Evolutionary conservation across 2,329 filamentous ascomycete genomes (phyloP), one percentile per base, ranked within the genome.

Genomic region (Chrysosporium keratinophilum): DNA sequence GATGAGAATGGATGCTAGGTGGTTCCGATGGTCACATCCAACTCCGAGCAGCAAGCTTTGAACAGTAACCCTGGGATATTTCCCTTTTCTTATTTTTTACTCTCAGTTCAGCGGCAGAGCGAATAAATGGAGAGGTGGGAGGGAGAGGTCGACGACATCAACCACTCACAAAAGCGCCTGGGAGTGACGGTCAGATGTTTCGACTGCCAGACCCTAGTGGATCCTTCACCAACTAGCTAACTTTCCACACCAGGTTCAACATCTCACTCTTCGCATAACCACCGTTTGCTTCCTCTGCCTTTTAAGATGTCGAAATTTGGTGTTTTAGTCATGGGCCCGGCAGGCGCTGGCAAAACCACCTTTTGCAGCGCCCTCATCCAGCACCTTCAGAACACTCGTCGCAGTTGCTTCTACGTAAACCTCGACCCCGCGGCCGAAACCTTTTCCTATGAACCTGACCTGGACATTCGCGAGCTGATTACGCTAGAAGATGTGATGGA

Each of bases 321-420:
- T 51, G 84, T 88, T 60, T 84, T 97, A 72, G 84, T 97, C 57
- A 95, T 97, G 85, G 93, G 93, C 69, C 93, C 91, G 57, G 91
- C 93, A 17, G 93, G 90, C 61, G 90, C 89, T 19, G 93, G 93
- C 73, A 98, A 95, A 80, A 94, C 90, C 28, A 98, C 93, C 58
- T 98, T 98, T 71, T 96, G 89, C 76, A 85, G 87, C 55, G 82
- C 88, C 62, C 80, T 98, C 63, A 96, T 97, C 68, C 89, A 93
- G 57, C 88, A 97, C 66, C 83, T 97, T 23, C 83, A 88, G 63
- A 86, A 89, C 67, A 90, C 88, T 71, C 87, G 88, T 54, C 87
- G 90, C n/a, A 94, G 89, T 48, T 87, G 87, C 71, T 95, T 94
- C 78, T 98, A 97, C 73, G 85, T 98, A 67, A 98, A 98, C 73